Base-by-base conservation (phyloP, 2,329 filamentous ascomycete genomes). In the Pyrenophora teres region DNA sequence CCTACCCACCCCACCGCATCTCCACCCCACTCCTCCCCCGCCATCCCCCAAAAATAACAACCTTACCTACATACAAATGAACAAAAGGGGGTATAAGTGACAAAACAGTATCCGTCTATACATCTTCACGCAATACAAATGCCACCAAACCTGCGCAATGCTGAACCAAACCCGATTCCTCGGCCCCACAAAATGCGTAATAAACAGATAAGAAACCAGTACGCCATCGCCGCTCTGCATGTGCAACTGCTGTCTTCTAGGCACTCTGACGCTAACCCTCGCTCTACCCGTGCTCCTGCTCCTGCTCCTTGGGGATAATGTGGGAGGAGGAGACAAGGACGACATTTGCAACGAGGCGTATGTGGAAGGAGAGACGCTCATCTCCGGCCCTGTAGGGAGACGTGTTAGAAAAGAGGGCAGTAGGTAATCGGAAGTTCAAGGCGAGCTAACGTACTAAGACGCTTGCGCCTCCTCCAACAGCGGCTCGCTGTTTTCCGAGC, bases 401-500 rank as follows among this genome's bases (percentile, higher is more conserved):
- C 19, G 19, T 21, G 19, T 21, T 21, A 21, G 19, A 21, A 21
- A 21, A 21, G 19, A 21, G 19, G 19, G 19, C 19, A 21, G 19
- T 21, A 21, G 19, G 19, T 21, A 21, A 21, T 3, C 19, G 19
- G 19, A 21, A 3, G 19, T 21, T 33, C 30, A 21, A 47, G 46
- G 50, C n/a, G 32, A 49, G 43, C 50, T 50, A 41, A 43, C 64
- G 40, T 61, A 64, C 65, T 53, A 60, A 44, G 41, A 56, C 59
- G 33, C 56, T 56, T 35, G 56, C 55, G 35, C 63, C 68, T 5
- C 62, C 67, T 6, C 68, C 69, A n/a, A 78, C 76, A 44, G 74
- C 64, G n/a, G 62, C 68, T 69, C 90, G 83, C 80, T 94, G 90
- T 78, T 89, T 92, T 67, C 89, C 89, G 63, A 95, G 76, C 89